Conservation (phyloP, 2,329 filamentous ascomycete genomes). For the Cryoendolithus antarcticus region DNA sequence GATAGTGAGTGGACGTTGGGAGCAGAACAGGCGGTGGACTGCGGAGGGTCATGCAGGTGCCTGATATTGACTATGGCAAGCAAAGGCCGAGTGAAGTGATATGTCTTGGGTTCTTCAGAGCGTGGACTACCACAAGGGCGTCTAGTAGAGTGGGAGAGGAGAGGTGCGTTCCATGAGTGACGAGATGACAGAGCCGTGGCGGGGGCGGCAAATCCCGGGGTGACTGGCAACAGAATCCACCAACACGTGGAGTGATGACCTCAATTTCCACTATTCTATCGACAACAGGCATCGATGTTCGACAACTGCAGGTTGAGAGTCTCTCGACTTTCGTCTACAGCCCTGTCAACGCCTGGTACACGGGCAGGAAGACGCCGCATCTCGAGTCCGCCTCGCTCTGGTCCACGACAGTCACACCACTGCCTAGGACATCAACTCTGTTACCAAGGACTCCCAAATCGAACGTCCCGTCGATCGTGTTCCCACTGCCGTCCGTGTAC, state of each 20-base stretch:
- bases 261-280: no score
- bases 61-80: constrained; percentile 6
- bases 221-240: no score
- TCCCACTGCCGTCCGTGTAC: neutral
- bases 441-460: neutral
- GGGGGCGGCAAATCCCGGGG: no score
- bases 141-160: constrained; percentile 7
- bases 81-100: constrained; percentile 2
- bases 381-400: neutral
- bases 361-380: neutral
- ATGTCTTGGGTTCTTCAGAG: neutral
- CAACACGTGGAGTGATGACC: no score
- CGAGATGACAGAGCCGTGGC: no score
- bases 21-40: constrained; percentile 1
- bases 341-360: neutral
- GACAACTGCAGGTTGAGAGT: no score
- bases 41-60: constrained; percentile 2
- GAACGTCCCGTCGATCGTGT: neutral
- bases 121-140: constrained; percentile 7
- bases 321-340: no score
- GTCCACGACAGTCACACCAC: neutral
- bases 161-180: neutral
- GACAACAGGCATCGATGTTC: no score
- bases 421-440: neutral
- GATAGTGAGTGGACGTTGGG: neutral